These are phyloP conservation scores for Auricularia sp. DNA, from an alignment of 768 basidiomycete genomes.

Conservation along the genomic window DNA sequence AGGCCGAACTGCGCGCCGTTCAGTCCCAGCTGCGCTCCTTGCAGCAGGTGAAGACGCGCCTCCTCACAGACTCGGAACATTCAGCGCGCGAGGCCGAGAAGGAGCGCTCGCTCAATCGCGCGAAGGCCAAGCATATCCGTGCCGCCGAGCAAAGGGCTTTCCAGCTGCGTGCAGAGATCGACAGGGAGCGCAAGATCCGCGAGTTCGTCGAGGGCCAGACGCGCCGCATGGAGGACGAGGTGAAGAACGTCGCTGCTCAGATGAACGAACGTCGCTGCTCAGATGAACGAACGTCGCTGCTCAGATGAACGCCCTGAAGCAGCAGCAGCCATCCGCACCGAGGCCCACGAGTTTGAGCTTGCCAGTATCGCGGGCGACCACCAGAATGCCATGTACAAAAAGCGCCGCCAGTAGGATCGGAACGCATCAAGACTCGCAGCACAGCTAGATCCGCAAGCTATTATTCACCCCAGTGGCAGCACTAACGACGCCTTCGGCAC, in stretches of 20 bases:
- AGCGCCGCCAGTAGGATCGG: slow-evolving; percentile 55
- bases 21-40: slow-evolving; percentile 73
- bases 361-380: slow-evolving; percentile 48
- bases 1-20: slow-evolving; percentile 65
- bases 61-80: slow-evolving; percentile 78
- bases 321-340: slow-evolving; percentile 42
- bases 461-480: slow-evolving; percentile 43
- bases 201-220: slow-evolving; percentile 57
- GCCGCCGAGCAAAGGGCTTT: slow-evolving; percentile 51
- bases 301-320: too few species aligned
- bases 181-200: slow-evolving; percentile 56
- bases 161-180: slow-evolving; percentile 48
- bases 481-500: slow-evolving; percentile 53
- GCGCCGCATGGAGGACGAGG: slow-evolving; percentile 50
- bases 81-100: slow-evolving; percentile 60
- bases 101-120: slow-evolving; percentile 54
- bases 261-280: slow-evolving; percentile 47
- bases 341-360: slow-evolving; percentile 56
- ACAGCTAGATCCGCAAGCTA: slow-evolving; percentile 61
- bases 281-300: neutral
- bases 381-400: slow-evolving; percentile 43
- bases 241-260: slow-evolving; percentile 47
- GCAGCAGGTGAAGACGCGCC: slow-evolving; percentile 66
- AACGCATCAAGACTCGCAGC: slow-evolving; percentile 56
- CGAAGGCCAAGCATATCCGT: slow-evolving; percentile 57